Base-by-base conservation (phyloP, 352 stramenopile species). In the Phytopythium cucurbitacearum region DNA sequence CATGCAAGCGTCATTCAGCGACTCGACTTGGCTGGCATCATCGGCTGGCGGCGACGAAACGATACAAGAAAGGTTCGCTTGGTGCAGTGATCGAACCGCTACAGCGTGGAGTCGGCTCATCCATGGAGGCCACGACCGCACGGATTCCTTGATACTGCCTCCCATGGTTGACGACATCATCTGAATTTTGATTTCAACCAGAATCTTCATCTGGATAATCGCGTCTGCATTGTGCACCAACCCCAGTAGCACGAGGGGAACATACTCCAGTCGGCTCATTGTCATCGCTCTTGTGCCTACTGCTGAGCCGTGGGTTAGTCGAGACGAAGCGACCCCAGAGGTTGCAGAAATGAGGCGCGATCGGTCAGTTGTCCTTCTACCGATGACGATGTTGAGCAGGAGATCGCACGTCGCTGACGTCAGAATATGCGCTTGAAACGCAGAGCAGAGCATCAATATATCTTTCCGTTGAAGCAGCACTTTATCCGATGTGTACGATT, bases 101-200 rank as follows among this genome's bases (percentile, higher is more conserved):
- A 86, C 59, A 41, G 65, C 71, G 50, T 70, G 63, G 7, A 89
- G 53, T 38, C 71, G 77, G 51, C 62, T 65, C 32, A 91, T 55
- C 81, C 78, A 91, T 11, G 71, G 62, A 33, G 81, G 79, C 81
- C 81, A 91, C 3, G 79, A 87, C 40, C 82, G 67, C 46, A 90
- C 77, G n/a, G 73, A 56, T 64, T 92, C 82, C 51, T 85, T 81
- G 28, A 80, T 57, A 13, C 52, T 79, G 41, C 86, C 71, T 8
- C 76, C 75, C 41, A 69, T 63, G 1, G 67, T 67, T 6, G 65
- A 48, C 8, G 68, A 81, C 13, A 65, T 48, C n/a, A 89, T 9
- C 40, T 86, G 65, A 16, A 58, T 33, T 39, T 71, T 69, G 48
- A 91, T 67, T 67, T 91, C 82, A 21, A 65, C 59, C 3, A 92